Evolutionary conservation across 1,284 basidiomycete genomes (phyloP).

Genomic region (Rhodotorula sp.): DNA sequence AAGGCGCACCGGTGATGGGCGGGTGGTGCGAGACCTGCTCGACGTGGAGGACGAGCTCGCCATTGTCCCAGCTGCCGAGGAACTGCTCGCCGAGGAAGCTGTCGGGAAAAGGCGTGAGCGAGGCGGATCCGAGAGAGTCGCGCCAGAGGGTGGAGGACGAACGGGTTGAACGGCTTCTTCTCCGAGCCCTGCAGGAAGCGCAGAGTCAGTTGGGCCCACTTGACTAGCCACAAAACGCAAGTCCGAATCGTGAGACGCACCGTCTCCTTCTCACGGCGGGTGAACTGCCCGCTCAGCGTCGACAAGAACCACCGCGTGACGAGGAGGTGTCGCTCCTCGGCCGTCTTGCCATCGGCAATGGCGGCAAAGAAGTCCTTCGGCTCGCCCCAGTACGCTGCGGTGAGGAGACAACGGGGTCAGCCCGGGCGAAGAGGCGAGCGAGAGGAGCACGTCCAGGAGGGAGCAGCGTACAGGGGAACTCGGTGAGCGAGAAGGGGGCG

Average conservation of each 20-base stretch:
- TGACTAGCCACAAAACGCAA: background rate
- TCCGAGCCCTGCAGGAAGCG: conserved; percentile 67
- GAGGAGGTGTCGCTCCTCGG: conserved; percentile 69
- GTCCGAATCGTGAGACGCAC: conserved; percentile 2
- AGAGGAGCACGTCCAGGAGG: too few species aligned
- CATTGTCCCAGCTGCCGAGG: conserved; percentile 85
- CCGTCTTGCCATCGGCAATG: conserved; percentile 72
- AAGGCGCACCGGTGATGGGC: conserved; percentile 30
- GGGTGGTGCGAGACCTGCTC: conserved; percentile 98
- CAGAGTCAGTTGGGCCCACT: background rate
- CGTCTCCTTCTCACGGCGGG: conserved; percentile 45
- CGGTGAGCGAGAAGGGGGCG: conserved; percentile 56
- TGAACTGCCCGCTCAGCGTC: conserved; percentile 44
- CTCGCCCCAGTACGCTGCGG: conserved; percentile 27
- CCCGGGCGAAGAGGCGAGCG: background rate
- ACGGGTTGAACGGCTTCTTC: conserved; percentile 68
- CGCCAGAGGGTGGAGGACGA: background rate
- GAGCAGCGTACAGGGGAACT: conserved; percentile 63
- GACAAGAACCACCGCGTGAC: conserved; percentile 91
- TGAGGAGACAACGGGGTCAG: conserved; percentile 57
- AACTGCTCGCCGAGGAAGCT: conserved; percentile 61
- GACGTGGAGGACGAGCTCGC: conserved; percentile 84
- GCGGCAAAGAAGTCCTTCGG: conserved; percentile 54
- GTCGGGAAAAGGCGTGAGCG: background rate
- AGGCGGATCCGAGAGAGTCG: too few species aligned